Base-by-base conservation (phyloP, 2,329 filamentous ascomycete species). In the Colletotrichum sp. region DNA sequence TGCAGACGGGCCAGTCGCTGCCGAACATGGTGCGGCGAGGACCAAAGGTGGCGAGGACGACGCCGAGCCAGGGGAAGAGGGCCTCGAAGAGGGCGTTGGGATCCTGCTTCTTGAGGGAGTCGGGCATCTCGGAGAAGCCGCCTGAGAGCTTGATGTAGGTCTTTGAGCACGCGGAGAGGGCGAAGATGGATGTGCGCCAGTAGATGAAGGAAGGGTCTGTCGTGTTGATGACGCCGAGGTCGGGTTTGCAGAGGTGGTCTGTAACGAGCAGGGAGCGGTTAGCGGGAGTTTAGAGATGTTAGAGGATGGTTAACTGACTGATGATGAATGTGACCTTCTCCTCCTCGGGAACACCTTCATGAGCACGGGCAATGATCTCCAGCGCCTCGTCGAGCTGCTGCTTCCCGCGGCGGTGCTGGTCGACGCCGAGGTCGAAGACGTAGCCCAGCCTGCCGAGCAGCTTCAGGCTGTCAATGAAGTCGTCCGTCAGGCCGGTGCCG, bases 141-240 rank as follows among this genome's bases (percentile, higher is more conserved):
- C 96, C 96, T 0, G 94, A 96, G n/a, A 98, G 90, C 87, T 98
- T 98, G 90, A 98, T 95, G 87, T 94, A 98, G n/a, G 93, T 92
- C 67, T 88, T 90, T 65, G 88, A 86, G 82, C 91, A 91, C 75
- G 89, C 89, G 79, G 93, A 91, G 81, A 98, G 92, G 10, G 90
- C 88, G 80, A 91, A 91, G 81, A 98, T 92, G 76, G 92, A 89
- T 16, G 89, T 88, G 71, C 91, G 91, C 95, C 95, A 98, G 71
- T 90, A 90, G 72, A 90, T 84, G 83, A 94, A 96, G 30, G 89
- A 87, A 2, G 89, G 87, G 80, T 92, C 89, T 44, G 84, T 87
- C 64, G 87, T 89, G 83, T 90, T 93, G 86, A 89, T 88, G 80
- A 94, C 88, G 36, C 89, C 89, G 32, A 98, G 87, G 83, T 96